These are phyloP conservation scores for Starmerella floricola DNA, from an alignment of 805 yeast species.

Conservation along the genomic window DNA sequence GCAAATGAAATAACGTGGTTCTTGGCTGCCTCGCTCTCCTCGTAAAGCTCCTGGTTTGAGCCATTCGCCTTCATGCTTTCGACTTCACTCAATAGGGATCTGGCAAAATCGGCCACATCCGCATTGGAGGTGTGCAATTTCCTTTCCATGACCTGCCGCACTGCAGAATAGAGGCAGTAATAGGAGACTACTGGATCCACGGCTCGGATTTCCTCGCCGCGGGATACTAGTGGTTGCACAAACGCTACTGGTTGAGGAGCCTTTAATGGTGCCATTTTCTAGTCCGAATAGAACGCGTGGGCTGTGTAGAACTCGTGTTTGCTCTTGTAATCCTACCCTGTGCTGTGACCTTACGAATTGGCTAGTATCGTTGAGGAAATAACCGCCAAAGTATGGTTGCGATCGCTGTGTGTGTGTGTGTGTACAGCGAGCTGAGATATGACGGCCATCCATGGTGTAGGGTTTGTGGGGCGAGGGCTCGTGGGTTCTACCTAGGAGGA, in stretches of 20 bases:
- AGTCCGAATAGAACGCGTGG: no score
- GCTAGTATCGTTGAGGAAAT: no score
- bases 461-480: no score
- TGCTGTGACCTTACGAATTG: no score
- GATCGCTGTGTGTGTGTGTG: no score
- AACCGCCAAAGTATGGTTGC: no score
- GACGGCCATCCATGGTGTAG: no score
- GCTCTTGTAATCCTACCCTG: no score
- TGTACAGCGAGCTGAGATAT: no score
- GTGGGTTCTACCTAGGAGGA: no score
- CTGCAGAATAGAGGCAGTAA: conserved; percentile 58
- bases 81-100: conserved; percentile 53
- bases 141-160: conserved; percentile 53
- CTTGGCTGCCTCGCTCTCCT: conserved; percentile 47
- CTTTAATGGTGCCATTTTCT: no score
- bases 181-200: conserved; percentile 61
- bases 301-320: no score
- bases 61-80: conserved; percentile 42
- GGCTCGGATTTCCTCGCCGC: conserved; percentile 45
- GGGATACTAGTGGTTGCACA: conserved; percentile 25
- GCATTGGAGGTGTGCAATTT: conserved; percentile 46
- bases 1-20: conserved; percentile 48
- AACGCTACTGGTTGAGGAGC: conserved; percentile 24
- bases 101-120: conserved; percentile 48
- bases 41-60: conserved; percentile 38